Conservation (phyloP, 345 rosid species). For the Populus davidiana region DNA sequence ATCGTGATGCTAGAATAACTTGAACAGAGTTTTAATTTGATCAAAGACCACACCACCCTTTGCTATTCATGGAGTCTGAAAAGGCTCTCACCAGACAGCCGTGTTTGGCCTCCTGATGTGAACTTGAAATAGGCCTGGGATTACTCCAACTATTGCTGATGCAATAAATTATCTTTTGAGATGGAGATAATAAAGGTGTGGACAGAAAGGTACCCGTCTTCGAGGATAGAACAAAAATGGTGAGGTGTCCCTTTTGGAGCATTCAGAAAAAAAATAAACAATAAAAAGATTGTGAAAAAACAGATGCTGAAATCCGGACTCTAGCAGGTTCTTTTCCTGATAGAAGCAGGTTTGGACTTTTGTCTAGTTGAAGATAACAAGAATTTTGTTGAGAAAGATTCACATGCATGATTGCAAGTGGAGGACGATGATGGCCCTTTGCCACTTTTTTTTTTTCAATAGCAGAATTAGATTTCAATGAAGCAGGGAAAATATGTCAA, state of each 20-base stretch:
- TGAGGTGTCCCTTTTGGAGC: conserved; percentile 5
- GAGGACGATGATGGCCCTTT: conserved; percentile 30
- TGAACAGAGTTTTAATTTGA: neutral
- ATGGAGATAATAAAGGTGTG: neutral
- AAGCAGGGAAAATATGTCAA: neutral
- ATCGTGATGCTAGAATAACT: neutral
- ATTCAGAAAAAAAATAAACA: neutral
- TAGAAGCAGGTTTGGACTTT: conserved; percentile 44
- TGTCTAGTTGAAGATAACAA: conserved; percentile 40
- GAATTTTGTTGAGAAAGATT: conserved; percentile 37
- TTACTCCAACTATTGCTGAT: neutral
- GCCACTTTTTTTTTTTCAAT: neutral
- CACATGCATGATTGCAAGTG: conserved; percentile 42
- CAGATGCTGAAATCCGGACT: conserved; percentile 9
- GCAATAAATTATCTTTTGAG: conserved; percentile 6
- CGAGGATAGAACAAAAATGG: conserved; percentile 8
- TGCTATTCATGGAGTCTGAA: neutral
- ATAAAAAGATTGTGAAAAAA: neutral
- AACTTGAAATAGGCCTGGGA: conserved; percentile 1
- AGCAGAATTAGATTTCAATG: conserved; percentile 4
- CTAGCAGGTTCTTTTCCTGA: conserved; percentile 16
- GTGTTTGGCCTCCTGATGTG: neutral
- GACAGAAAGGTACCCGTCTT: conserved; percentile 3
- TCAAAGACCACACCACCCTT: neutral
- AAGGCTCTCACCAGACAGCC: neutral